Conservation (phyloP, 495 filamentous ascomycete species). For the Elasticomyces elasticus region DNA sequence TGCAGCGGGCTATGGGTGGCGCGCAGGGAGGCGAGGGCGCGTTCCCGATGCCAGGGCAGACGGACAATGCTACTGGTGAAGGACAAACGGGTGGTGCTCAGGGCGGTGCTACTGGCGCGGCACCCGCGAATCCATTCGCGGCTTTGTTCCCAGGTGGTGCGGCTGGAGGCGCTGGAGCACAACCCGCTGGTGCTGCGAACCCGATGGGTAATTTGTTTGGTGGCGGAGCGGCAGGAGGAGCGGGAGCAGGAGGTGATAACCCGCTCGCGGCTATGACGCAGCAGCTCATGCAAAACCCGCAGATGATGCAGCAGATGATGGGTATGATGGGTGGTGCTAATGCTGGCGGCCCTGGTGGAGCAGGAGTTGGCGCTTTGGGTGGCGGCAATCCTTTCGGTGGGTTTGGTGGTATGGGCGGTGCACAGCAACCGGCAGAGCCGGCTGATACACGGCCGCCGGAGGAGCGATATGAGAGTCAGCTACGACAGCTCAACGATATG, state of each 20-base stretch:
- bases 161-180: neutral
- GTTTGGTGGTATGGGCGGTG: constrained; percentile 10
- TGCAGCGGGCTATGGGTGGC: constrained; percentile 64
- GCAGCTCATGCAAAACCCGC: constrained; percentile 35
- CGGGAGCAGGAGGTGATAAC: constrained; percentile 18
- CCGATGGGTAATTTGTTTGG: constrained; percentile 47
- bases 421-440: constrained; percentile 40
- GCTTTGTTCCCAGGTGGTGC: constrained; percentile 41
- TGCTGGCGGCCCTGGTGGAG: constrained; percentile 17
- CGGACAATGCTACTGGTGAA: constrained; percentile 49
- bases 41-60: constrained; percentile 84
- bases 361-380: constrained; percentile 21
- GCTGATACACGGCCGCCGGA: constrained; percentile 79
- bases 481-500: constrained; percentile 96
- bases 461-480: constrained; percentile 81
- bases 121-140: constrained; percentile 62
- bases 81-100: constrained; percentile 11
- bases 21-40: constrained; percentile 40
- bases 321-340: constrained; percentile 39
- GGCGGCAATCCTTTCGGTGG: constrained; percentile 17
- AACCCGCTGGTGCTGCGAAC: constrained; percentile 33
- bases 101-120: constrained; percentile 21
- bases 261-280: constrained; percentile 36
- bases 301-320: constrained; percentile 35
- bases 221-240: constrained; percentile 29